A percentile compares a stretch with the other conserved stretches of the same genome.
These are phyloP conservation scores for Lasiodiplodia sp. DNA, from an alignment of 2,329 filamentous ascomycete species.

Conservation along the genomic window DNA sequence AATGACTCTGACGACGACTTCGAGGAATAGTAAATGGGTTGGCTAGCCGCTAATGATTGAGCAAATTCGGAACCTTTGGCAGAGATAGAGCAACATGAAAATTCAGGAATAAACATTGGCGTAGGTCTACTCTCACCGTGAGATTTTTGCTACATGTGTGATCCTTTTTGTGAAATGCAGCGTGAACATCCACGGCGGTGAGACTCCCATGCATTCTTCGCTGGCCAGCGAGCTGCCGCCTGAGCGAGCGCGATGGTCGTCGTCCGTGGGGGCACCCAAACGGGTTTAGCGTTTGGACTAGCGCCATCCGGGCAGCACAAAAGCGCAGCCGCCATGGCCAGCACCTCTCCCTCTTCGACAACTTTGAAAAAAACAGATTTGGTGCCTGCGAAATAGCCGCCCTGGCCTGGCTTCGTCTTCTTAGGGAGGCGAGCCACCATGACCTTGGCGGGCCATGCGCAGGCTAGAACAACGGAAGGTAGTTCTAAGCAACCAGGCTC, in stretches of 20 bases:
- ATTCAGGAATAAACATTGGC: too few species aligned
- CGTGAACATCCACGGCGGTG: neutral
- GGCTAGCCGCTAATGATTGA: too few species aligned
- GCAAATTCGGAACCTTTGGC: too few species aligned
- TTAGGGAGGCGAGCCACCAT: neutral
- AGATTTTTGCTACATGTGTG: too few species aligned
- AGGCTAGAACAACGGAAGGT: neutral
- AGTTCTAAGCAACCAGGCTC: neutral
- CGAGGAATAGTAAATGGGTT: too few species aligned
- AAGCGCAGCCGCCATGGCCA: neutral
- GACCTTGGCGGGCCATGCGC: neutral
- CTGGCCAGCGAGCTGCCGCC: neutral
- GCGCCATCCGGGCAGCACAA: neutral
- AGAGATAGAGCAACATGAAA: too few species aligned
- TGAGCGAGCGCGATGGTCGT: neutral
- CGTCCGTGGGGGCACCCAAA: neutral
- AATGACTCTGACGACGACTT: too few species aligned
- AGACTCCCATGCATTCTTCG: neutral
- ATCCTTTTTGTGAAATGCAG: too few species aligned
- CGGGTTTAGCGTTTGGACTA: neutral
- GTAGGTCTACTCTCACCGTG: too few species aligned
- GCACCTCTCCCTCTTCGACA: neutral
- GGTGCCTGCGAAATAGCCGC: fast-evolving
- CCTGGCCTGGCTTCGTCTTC: too few species aligned
- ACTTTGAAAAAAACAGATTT: neutral